Evolutionary conservation across 1,139 yeast species (phyloP), one percentile per base, ranked within the genome.

Genomic region (Blastobotrys capitulatus): DNA sequence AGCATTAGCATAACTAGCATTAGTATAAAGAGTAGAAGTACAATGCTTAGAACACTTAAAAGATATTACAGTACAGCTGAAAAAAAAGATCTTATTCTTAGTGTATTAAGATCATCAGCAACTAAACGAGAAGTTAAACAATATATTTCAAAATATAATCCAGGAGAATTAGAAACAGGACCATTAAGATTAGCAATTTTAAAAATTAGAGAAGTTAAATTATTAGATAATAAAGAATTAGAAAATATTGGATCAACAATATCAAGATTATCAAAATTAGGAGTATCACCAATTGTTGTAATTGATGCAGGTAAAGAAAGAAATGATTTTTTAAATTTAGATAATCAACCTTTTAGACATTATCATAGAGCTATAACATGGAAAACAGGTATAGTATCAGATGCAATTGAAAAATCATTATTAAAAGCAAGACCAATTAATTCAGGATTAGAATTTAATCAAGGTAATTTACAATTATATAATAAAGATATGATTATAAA

Each of bases 41-140:
- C 9, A 29, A 16, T 18, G 20, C 19, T 26, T 13, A 8, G 10
- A 38, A 7, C 8, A 26, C 22, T 19, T 27, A 42, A 41, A 20
- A 35, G 45, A 34, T 20, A 9, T 15, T 42, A 42, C 12, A 29
- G 32, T 12, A 34, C 45, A n/a, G 40, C 50, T 7, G 57, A 54
- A 42, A 39, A 51, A 38, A 47, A 60, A 55, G 80, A 80, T 56
- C 65, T 82, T 44, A 77, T 82, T 29, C 68, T 81, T n/a, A 77
- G 84, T 6, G 82, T 82, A 29, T 70, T 82, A 45, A 73, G 76
- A 55, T 78, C 86, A 6, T 80, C 86, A 13, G 82, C 86, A 29
- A 81, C 87, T 6, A 82, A 81, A 55, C 68, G 87, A 47, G 86
- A 82, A 58, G 86, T 86, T 4, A 71, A 71, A 48, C 79, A 79